Conservation (phyloP, 2,329 filamentous ascomycete genomes). For the Apiospora saccharicola region DNA sequence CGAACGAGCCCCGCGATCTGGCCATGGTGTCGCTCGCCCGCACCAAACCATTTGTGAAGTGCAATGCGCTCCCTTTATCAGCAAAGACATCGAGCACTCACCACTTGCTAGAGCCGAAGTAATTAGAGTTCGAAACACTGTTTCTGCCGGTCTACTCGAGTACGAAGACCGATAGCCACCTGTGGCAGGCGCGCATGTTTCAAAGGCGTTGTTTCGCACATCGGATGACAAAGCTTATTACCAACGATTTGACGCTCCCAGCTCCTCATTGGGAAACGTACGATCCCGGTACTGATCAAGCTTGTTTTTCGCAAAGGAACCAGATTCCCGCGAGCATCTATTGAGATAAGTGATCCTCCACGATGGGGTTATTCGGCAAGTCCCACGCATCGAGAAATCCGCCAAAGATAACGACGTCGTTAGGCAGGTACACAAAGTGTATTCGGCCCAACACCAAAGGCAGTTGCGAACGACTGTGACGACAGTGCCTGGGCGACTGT, state of each 20-base stretch:
- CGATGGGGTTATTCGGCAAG: too few species aligned
- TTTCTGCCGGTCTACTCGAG: background rate
- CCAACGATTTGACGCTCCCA: background rate
- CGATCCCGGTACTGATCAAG: background rate
- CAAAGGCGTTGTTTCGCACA: background rate
- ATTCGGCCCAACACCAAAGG: background rate
- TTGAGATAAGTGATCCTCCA: background rate
- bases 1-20: background rate
- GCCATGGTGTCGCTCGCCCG: background rate
- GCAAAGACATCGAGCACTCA: background rate
- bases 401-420: too few species aligned
- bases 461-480: background rate
- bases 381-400: too few species aligned
- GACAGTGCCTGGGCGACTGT: background rate
- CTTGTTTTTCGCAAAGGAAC: background rate
- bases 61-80: background rate
- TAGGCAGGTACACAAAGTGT: too few species aligned
- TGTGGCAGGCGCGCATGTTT: background rate
- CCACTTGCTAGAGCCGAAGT: background rate
- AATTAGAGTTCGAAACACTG: background rate
- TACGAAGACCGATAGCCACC: background rate
- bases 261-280: background rate
- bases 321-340: background rate
- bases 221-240: background rate
- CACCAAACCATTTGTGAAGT: background rate